A percentile compares a stretch with the other conserved stretches of the same genome.
These are phyloP conservation scores for Potentilla sterilis DNA, from an alignment of 306 rosid species.

Conservation along the genomic window DNA sequence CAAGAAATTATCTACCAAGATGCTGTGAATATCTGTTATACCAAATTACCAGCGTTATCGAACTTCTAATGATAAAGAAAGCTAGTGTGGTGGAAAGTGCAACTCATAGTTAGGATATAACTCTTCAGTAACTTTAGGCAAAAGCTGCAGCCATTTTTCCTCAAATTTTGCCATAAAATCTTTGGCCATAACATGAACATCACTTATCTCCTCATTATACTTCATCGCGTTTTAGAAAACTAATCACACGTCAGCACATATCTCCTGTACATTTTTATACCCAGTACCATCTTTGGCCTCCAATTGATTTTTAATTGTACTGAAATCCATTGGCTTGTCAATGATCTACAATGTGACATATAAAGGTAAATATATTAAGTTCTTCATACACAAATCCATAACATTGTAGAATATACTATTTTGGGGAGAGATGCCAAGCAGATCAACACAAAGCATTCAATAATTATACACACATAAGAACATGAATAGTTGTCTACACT, in stretches of 20 bases:
- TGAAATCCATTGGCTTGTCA: slow-evolving; percentile 97
- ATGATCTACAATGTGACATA: slow-evolving; percentile 56
- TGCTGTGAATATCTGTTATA: not conserved
- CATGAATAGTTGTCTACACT: not conserved
- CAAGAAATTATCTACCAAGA: slow-evolving; percentile 11
- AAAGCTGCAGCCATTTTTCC: slow-evolving; percentile 88
- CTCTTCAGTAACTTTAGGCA: slow-evolving; percentile 89
- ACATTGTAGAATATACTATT: not conserved
- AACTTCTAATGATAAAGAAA: slow-evolving; percentile 22
- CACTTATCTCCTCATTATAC: slow-evolving; percentile 81
- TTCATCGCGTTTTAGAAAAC: slow-evolving; percentile 87
- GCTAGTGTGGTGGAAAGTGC: slow-evolving; percentile 3
- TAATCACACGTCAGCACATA: slow-evolving; percentile 75
- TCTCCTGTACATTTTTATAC: slow-evolving; percentile 76
- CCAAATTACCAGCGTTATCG: slow-evolving; percentile 14
- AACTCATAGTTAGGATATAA: slow-evolving; percentile 31
- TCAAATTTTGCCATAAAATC: slow-evolving; percentile 78
- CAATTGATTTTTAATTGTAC: slow-evolving; percentile 87
- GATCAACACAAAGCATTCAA: not conserved
- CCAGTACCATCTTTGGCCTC: slow-evolving; percentile 84
- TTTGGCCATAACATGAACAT: slow-evolving; percentile 91
- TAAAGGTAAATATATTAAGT: slow-evolving; percentile 26
- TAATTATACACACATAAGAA: not conserved
- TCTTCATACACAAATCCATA: not conserved
- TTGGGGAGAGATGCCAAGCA: not conserved